Evolutionary conservation across 805 yeast species (phyloP).

Genomic region (Wickerhamomyces sydowiorum): DNA sequence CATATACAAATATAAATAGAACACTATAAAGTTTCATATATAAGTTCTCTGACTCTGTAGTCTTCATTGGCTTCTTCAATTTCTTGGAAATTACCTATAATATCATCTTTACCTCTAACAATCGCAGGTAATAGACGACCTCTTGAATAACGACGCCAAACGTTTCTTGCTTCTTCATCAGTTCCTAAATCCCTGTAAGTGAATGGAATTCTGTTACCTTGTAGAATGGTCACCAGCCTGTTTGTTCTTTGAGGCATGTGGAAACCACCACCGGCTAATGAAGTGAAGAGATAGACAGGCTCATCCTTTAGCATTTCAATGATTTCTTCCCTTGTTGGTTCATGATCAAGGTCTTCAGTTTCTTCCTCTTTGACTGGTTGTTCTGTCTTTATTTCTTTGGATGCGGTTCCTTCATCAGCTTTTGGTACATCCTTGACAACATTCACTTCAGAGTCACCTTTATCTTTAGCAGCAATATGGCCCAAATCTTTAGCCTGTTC

Average conservation of each 20-base stretch:
- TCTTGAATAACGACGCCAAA: constrained; percentile 71
- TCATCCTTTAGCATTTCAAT: constrained; percentile 27
- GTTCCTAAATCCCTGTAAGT: constrained; percentile 78
- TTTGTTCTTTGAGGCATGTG: constrained; percentile 75
- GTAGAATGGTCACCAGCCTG: constrained; percentile 64
- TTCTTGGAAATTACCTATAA: constrained; percentile 81
- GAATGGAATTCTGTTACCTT: constrained; percentile 66
- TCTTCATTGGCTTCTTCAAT: constrained; percentile 85
- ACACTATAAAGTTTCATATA: constrained; percentile 53
- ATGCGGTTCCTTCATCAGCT: not conserved
- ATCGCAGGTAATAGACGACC: constrained; percentile 82
- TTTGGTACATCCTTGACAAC: constrained; percentile 1
- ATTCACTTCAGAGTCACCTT: constrained; percentile 1
- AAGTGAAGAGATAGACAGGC: constrained; percentile 76
- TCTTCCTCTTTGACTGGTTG: constrained; percentile 2
- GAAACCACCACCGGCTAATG: constrained; percentile 81
- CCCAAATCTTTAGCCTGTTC: not conserved
- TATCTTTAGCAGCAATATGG: not conserved
- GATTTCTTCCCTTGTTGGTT: constrained; percentile 24
- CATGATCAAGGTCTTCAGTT: no score
- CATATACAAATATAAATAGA: not conserved
- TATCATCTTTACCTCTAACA: constrained; percentile 75
- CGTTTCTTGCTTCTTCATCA: constrained; percentile 75
- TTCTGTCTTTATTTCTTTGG: constrained; percentile 1
- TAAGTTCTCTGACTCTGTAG: constrained; percentile 53